Base-by-base conservation (phyloP, 2,329 filamentous ascomycete genomes). In the Scedosporium apiospermum region DNA sequence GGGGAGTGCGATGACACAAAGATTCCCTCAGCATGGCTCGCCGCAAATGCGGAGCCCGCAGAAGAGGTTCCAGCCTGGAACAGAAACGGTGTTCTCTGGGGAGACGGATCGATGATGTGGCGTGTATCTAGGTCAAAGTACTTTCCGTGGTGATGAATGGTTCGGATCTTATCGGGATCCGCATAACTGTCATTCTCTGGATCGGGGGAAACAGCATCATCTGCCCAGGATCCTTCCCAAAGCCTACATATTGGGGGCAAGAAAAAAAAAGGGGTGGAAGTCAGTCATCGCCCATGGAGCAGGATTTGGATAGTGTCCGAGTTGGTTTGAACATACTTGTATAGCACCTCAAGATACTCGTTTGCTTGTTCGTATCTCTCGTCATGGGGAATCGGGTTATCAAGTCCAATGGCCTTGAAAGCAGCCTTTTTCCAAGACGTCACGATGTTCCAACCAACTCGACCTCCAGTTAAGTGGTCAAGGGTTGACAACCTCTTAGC, bases 381-480 rank as follows among this genome's bases (percentile, higher is more conserved):
- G 51, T 88, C 85, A 65, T 87, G 85, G 63, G 84, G 80, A 38
- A 84, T 82, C 0, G 81, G 80, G 3, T 71, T 80, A 12, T 85
- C 80, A 1, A 86, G 68, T 0, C 84, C 84, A 62, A 87, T 85
- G 0, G 83, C 83, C 67, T 86, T 85, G 70, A 85, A 85, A 0
- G 84, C 84, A 0, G 81, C 78, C 67, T 87, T 86, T 69, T 84
- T 85, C 71, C 72, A 74, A 0, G 69, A 71, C 9, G 85, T 88
- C 0, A 89, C 86, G 21, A 88, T 86, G 65, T 88, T 88, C 86
- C 85, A 87, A 0, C 83, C 85, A 41, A 88, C 78, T 0, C 85
- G 76, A 0, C 85, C 85, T 3, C 78, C 75, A 0, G 85, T 88
- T 53, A 88, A 74, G 69, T 88, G 84, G 63, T 88, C 84, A 0